Evolutionary conservation across 257 asterid species (phyloP).

Genomic region (Echites panduratus): DNA sequence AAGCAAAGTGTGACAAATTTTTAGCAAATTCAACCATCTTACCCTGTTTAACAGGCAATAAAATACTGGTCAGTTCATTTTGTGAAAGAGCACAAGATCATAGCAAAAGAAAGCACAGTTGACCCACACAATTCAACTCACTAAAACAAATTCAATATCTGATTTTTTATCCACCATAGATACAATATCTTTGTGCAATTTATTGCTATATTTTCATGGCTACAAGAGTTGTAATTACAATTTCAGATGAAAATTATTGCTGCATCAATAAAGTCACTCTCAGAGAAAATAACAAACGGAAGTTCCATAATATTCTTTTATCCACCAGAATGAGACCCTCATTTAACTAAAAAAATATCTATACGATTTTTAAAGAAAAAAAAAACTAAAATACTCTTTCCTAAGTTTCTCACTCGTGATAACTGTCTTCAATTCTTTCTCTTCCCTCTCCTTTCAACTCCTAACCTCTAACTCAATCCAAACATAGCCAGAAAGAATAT

Average conservation of each 20-base stretch:
- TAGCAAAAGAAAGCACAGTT: background rate
- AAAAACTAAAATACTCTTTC: too few species aligned
- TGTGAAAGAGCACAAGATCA: background rate
- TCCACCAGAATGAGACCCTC: background rate
- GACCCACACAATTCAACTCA: background rate
- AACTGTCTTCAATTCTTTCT: too few species aligned
- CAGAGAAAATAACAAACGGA: background rate
- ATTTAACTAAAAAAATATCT: background rate
- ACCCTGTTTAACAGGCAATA: slow-evolving; percentile 59
- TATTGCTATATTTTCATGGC: background rate
- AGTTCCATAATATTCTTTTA: background rate
- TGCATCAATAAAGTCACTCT: background rate
- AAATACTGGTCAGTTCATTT: background rate
- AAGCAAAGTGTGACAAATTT: slow-evolving; percentile 75
- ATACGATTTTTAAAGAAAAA: too few species aligned
- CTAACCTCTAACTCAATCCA: too few species aligned
- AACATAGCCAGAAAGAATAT: background rate
- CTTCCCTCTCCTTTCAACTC: too few species aligned
- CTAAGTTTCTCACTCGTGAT: too few species aligned
- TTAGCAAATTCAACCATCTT: slow-evolving; percentile 77
- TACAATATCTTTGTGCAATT: too few species aligned
- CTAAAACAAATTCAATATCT: background rate
- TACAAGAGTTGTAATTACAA: background rate
- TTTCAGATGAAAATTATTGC: background rate
- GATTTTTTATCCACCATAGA: background rate